Percentiles rank a stretch among this genome's conserved stretches.
These are phyloP conservation scores for Climacium dendroides DNA, from an alignment of 225 moss, liverwort and hornwort genomes.

Conservation along the genomic window DNA sequence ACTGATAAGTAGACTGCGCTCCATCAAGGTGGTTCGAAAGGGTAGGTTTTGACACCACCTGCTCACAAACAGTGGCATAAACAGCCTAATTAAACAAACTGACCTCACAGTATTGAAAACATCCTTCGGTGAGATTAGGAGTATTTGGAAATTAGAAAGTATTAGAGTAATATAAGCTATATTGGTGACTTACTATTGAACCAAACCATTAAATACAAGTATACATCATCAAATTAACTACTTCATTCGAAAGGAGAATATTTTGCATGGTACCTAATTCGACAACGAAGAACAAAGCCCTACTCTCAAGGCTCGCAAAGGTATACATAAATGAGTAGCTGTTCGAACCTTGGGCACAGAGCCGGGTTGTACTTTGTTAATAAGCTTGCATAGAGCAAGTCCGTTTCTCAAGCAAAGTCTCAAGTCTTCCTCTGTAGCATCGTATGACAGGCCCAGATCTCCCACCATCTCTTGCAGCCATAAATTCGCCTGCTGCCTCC, in stretches of 20 bases:
- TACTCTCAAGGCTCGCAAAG: not conserved
- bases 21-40: slow-evolving; percentile 28
- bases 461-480: slow-evolving; percentile 60
- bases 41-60: slow-evolving; percentile 31
- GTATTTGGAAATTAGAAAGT: not conserved
- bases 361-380: slow-evolving; percentile 46
- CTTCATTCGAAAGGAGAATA: not conserved
- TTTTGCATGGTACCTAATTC: not conserved
- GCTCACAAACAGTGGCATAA: not conserved
- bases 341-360: slow-evolving; percentile 35
- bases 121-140: not conserved
- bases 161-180: not conserved
- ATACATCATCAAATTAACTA: not conserved
- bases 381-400: slow-evolving; percentile 40
- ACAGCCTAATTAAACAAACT: not conserved
- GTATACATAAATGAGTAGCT: not conserved
- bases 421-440: slow-evolving; percentile 43
- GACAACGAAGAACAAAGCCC: not conserved
- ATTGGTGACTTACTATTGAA: not conserved
- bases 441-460: slow-evolving; percentile 7
- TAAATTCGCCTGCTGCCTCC: slow-evolving; percentile 32
- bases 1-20: slow-evolving; percentile 35
- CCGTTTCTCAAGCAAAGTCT: slow-evolving; percentile 49
- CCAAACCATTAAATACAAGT: not conserved
- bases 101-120: not conserved